These are phyloP conservation scores for Yamadazyma atlantica DNA, from an alignment of 1,139 yeast species.

Conservation along the genomic window DNA sequence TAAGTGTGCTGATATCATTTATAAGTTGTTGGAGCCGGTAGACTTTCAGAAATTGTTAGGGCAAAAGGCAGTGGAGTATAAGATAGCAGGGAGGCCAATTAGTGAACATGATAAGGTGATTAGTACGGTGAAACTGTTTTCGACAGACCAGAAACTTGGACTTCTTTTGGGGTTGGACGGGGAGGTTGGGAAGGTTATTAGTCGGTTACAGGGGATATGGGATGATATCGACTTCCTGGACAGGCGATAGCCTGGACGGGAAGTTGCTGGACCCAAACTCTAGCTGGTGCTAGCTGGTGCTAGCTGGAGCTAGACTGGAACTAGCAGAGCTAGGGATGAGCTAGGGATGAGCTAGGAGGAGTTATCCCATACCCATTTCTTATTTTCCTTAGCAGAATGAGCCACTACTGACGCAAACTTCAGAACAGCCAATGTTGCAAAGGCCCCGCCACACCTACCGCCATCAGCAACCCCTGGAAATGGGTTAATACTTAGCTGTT, in stretches of 20 bases:
- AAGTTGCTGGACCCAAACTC: neutral
- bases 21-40: conserved; percentile 28
- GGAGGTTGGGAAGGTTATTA: conserved; percentile 10
- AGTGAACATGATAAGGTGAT: conserved; percentile 14
- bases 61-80: conserved; percentile 8
- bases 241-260: too few species aligned
- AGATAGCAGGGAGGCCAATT: conserved; percentile 15
- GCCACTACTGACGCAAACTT: neutral
- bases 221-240: too few species aligned
- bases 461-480: neutral
- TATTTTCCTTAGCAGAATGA: neutral
- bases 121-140: conserved; percentile 13
- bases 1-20: conserved; percentile 27
- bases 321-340: too few species aligned
- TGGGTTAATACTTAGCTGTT: neutral
- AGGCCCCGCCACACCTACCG: neutral
- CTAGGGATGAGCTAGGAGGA: too few species aligned
- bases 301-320: too few species aligned
- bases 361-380: neutral
- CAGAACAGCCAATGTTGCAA: neutral
- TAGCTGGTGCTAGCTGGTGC: neutral
- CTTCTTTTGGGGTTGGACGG: conserved; percentile 18
- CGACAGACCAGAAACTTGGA: conserved; percentile 23
- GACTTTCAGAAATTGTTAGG: conserved; percentile 20
- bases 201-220: conserved; percentile 22